Evolutionary conservation across 495 filamentous ascomycete species (phyloP).

Genomic region (Aspergillus indologenus): DNA sequence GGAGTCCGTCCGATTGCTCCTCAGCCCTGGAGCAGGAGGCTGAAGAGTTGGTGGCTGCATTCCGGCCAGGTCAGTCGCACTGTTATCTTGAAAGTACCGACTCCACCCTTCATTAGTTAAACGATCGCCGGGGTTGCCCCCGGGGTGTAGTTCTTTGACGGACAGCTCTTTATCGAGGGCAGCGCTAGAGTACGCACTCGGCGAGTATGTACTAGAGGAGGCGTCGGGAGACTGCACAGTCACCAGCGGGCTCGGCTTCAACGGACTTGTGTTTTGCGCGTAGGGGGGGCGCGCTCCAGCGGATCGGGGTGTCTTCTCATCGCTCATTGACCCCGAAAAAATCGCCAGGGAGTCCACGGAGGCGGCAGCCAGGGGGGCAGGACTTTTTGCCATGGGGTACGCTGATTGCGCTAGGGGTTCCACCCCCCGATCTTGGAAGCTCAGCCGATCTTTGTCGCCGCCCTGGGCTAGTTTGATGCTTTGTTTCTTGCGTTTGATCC

Average conservation of each 20-base stretch:
- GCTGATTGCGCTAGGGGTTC: slow-evolving; percentile 46
- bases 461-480: slow-evolving; percentile 51
- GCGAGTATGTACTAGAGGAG: slow-evolving; percentile 12
- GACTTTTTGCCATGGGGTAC: slow-evolving; percentile 43
- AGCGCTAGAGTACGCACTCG: slow-evolving; percentile 25
- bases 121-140: slow-evolving; percentile 41
- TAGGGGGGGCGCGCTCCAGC: slow-evolving; percentile 26
- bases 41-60: slow-evolving; percentile 14
- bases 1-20: slow-evolving; percentile 9
- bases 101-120: slow-evolving; percentile 58
- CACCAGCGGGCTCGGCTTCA: slow-evolving; percentile 32
- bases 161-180: slow-evolving; percentile 23
- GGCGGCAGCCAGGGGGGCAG: slow-evolving; percentile 42
- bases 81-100: slow-evolving; percentile 56
- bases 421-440: slow-evolving; percentile 62
- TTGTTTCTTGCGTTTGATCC: slow-evolving; percentile 61
- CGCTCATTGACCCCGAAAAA: slow-evolving; percentile 38
- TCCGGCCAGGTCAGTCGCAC: slow-evolving; percentile 38
- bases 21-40: background rate
- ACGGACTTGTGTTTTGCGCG: slow-evolving; percentile 15
- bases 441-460: slow-evolving; percentile 58
- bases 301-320: slow-evolving; percentile 36
- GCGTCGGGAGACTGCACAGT: slow-evolving; percentile 35
- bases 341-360: slow-evolving; percentile 46
- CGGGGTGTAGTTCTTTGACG: slow-evolving; percentile 13